phyloP scores from a whole-genome alignment of 441 rosid genomes.

The Erysimum pusillum region DNA sequence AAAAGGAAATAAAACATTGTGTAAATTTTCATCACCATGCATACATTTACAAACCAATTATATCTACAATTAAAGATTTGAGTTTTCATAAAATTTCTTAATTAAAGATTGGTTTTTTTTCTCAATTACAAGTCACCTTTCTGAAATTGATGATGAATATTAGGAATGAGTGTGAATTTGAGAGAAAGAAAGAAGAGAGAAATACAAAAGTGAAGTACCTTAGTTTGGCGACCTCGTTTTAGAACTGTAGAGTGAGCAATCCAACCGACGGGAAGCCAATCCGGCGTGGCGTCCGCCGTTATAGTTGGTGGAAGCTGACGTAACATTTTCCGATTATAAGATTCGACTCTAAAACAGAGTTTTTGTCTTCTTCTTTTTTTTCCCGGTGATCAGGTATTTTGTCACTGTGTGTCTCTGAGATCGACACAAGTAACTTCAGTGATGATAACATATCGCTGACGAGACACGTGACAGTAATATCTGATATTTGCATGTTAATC shows the following conservation, averaged over 20 bases:
- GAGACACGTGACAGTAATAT: slow-evolving; percentile 21
- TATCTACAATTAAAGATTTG: not conserved
- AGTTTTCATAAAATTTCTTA: not conserved
- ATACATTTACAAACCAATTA: slow-evolving; percentile 15
- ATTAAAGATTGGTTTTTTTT: too few relatives aligned
- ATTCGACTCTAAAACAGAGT: not conserved
- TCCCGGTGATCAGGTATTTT: slow-evolving; percentile 2
- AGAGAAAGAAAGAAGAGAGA: not conserved
- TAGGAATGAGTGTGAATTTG: not conserved
- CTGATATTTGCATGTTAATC: slow-evolving; percentile 22
- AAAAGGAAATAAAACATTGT: slow-evolving; percentile 9
- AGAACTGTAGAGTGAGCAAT: slow-evolving; percentile 47
- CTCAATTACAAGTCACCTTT: not conserved
- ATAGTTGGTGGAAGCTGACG: slow-evolving; percentile 45
- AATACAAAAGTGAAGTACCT: slow-evolving; percentile 43
- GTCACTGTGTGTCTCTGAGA: slow-evolving; percentile 15
- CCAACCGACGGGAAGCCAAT: slow-evolving; percentile 72
- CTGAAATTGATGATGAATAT: not conserved
- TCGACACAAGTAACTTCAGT: slow-evolving; percentile 17
- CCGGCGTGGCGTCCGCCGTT: slow-evolving; percentile 47
- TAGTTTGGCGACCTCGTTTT: slow-evolving; percentile 62
- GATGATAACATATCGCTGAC: not conserved
- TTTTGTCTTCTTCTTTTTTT: too few relatives aligned
- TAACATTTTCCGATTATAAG: slow-evolving; percentile 30
- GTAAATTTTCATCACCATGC: slow-evolving; percentile 17